Evolutionary conservation across 495 filamentous ascomycete species (phyloP).

Genomic region (Aspergillus indologenus): DNA sequence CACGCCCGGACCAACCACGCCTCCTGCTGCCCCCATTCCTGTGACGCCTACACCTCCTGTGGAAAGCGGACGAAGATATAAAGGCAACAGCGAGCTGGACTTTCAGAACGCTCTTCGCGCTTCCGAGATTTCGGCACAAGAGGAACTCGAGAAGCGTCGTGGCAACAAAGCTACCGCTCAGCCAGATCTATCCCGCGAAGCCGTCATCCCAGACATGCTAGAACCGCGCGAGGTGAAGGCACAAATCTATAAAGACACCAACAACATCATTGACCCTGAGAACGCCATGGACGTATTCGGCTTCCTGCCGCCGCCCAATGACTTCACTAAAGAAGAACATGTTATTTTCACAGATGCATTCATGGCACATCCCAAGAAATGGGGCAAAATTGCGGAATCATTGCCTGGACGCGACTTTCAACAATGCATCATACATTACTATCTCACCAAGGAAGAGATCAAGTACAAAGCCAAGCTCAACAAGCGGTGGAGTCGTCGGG

Average conservation of each 20-base stretch:
- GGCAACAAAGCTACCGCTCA: constrained; percentile 64
- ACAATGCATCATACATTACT: constrained; percentile 93
- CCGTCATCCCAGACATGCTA: constrained; percentile 77
- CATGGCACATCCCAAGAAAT: constrained; percentile 82
- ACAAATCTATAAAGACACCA: constrained; percentile 64
- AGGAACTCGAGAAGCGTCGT: constrained; percentile 66
- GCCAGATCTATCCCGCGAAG: constrained; percentile 78
- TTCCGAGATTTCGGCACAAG: constrained; percentile 71
- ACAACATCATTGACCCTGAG: constrained; percentile 64
- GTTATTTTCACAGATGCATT: constrained; percentile 75
- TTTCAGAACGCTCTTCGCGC: constrained; percentile 72
- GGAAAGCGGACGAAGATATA: constrained; percentile 54
- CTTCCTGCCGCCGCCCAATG: constrained; percentile 71
- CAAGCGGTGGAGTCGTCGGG: constrained; percentile 66
- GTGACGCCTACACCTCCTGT: constrained; percentile 46
- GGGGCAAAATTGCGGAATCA: constrained; percentile 79
- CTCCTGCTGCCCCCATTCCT: constrained; percentile 33
- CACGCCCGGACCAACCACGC: constrained; percentile 51
- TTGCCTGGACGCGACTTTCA: constrained; percentile 72
- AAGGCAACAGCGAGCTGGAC: constrained; percentile 71
- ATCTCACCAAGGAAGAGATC: constrained; percentile 81
- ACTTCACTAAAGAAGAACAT: constrained; percentile 79
- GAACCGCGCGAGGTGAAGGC: constrained; percentile 47
- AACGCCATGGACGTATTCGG: constrained; percentile 67
- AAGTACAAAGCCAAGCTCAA: constrained; percentile 81